A percentile compares a stretch with the other conserved stretches of the same genome.
phyloP scores from a whole-genome alignment of 805 yeast species.

The Ogataea naganishii region DNA sequence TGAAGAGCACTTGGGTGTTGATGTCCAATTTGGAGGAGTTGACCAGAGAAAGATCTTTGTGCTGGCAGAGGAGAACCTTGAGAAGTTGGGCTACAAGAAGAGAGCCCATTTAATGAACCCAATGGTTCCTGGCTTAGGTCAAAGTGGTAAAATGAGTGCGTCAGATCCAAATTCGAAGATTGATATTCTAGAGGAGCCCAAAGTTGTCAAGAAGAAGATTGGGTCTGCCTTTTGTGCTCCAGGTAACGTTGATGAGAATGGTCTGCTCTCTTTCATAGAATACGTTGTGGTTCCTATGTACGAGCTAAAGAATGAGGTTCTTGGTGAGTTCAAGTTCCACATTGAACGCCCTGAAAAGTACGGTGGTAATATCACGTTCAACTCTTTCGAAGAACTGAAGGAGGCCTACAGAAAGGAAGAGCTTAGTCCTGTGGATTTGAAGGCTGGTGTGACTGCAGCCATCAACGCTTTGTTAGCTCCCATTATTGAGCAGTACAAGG shows the following conservation, averaged over 20 bases:
- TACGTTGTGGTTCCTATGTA: conserved; percentile 81
- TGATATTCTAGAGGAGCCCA: conserved; percentile 86
- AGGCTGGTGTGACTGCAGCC: conserved; percentile 82
- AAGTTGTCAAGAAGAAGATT: conserved; percentile 81
- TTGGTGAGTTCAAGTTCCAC: conserved; percentile 54
- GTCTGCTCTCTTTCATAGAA: conserved; percentile 78
- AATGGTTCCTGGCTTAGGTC: conserved; percentile 96
- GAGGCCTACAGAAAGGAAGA: conserved; percentile 63
- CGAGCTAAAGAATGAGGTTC: conserved; percentile 56
- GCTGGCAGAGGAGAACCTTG: conserved; percentile 91
- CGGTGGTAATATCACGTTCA: conserved; percentile 84
- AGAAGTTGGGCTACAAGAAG: conserved; percentile 83
- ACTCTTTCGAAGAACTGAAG: conserved; percentile 58
- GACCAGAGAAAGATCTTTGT: conserved; percentile 98
- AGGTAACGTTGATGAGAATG: conserved; percentile 86
- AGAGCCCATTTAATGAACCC: conserved; percentile 98
- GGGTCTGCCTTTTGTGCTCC: conserved; percentile 93
- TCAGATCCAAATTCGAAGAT: conserved; percentile 98
- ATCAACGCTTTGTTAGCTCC: conserved; percentile 79
- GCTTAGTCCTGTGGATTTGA: conserved; percentile 89
- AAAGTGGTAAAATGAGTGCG: conserved; percentile 98
- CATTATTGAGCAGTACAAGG: conserved; percentile 59
- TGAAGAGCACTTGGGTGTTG: conserved; percentile 81
- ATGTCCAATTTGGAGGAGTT: conserved; percentile 97
- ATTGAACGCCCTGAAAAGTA: conserved; percentile 93